These are phyloP conservation scores for Suillus subaureus DNA, from an alignment of 768 basidiomycete species.

Conservation along the genomic window DNA sequence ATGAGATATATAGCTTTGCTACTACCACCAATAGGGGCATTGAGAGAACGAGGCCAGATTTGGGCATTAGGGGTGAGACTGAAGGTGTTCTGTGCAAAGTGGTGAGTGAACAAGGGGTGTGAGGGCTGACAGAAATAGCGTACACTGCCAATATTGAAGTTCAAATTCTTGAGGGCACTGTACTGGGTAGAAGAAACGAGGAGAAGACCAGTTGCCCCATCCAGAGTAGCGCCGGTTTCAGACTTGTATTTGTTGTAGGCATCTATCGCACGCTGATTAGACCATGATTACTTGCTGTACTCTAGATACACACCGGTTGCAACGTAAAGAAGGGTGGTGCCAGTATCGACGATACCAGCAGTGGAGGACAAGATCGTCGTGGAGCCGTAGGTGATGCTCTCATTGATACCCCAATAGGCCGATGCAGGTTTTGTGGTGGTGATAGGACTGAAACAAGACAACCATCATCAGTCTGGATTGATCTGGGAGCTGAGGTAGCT, in stretches of 20 bases:
- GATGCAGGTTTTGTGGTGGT: conserved; percentile 48
- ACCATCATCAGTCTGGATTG: not conserved
- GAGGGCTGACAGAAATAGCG: not conserved
- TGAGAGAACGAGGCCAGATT: conserved; percentile 44
- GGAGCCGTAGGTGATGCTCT: conserved; percentile 53
- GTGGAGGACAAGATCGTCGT: conserved; percentile 46
- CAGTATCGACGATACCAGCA: conserved; percentile 64
- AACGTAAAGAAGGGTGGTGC: conserved; percentile 54
- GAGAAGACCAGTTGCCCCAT: conserved; percentile 20
- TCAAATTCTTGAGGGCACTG: conserved; percentile 9
- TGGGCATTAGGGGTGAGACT: conserved; percentile 46
- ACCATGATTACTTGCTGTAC: not conserved
- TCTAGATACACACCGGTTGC: conserved; percentile 36
- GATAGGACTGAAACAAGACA: conserved; percentile 37
- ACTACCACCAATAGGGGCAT: conserved; percentile 45
- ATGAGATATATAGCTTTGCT: conserved; percentile 39
- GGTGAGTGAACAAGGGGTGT: not conserved
- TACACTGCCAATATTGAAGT: conserved; percentile 14
- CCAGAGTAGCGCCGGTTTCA: conserved; percentile 11
- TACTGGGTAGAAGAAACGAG: conserved; percentile 8
- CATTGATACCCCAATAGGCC: conserved; percentile 62
- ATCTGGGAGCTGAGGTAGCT: conserved; percentile 12
- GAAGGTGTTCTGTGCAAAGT: conserved; percentile 29
- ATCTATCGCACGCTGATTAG: conserved; percentile 18
- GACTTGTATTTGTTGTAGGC: conserved; percentile 28